Evolutionary conservation across 148 eudicot genomes (phyloP), one percentile per base, ranked within the genome.

Genomic region (Gaultheria prostrata): DNA sequence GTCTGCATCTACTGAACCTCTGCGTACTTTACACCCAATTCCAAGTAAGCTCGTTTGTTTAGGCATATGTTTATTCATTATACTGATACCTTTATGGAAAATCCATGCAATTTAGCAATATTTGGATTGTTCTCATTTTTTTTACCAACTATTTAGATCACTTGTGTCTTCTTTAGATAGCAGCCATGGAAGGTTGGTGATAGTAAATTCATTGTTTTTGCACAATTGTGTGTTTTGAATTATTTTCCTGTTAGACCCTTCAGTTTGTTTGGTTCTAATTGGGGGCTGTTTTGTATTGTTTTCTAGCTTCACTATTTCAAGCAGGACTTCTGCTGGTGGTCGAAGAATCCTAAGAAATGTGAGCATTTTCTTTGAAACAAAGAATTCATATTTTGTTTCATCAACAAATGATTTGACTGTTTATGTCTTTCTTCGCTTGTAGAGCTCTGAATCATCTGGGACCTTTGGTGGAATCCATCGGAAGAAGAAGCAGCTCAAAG

Each of bases 371-470:
- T 67, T 28, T 39, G 33, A 9, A 48, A 15, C 26, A 10, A 57
- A 30, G 28, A 57, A 9, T 11, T 35, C 50, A 3, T 26, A 11
- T 32, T 71, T 0, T 4, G 14, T 20, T 12, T 28, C 0, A 28
- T 1, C 2, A 35, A 35, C 13, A 33, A 20, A 54, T 54, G 53
- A 30, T 20, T 50, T 74, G 24, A 35, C 21, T 17, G 0, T 14
- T 49, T 14, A 63, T 59, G 15, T 18, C 69, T 43, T 48, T 39
- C 4, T 46, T n/a, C 61, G 1, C 69, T n/a, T 89, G 80, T 84
- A 94, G 98, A 92, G 97, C 72, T 87, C 90, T 49, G 93, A 92
- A 77, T 94, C 94, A 76, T 80, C 93, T 51, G 94, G 87, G 59
- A 87, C 86, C 49, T 89, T 83, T 67, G 90, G 91, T 80, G 89